These are phyloP conservation scores for Saccharomyces hybrid DNA, from an alignment of 1,139 yeast species.

Conservation along the genomic window DNA sequence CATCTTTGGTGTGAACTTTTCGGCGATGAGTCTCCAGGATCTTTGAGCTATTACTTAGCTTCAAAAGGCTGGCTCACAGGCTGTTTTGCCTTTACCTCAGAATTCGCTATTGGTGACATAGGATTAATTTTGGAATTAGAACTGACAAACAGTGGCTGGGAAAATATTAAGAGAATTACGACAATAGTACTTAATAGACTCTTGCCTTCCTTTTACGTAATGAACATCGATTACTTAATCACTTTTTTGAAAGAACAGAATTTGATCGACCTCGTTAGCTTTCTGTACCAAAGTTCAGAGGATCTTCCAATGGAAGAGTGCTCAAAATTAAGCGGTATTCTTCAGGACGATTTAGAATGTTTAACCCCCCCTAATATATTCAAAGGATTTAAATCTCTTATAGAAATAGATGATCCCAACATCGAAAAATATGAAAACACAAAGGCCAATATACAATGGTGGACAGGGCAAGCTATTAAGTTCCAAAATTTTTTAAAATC, in stretches of 20 bases:
- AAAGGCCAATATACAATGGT: constrained; percentile 31
- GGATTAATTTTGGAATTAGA: constrained; percentile 41
- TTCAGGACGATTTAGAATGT: constrained; percentile 34
- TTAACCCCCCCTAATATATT: constrained; percentile 36
- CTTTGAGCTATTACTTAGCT: constrained; percentile 37
- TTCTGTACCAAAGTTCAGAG: constrained; percentile 35
- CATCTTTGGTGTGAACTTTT: constrained; percentile 49
- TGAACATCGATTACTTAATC: constrained; percentile 30
- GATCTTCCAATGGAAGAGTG: constrained; percentile 42
- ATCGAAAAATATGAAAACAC: constrained; percentile 31
- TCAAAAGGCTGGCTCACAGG: constrained; percentile 32
- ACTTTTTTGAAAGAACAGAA: constrained; percentile 39
- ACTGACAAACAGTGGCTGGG: constrained; percentile 39
- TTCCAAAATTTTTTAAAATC: constrained; percentile 32
- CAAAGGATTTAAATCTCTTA: constrained; percentile 36
- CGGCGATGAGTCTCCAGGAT: constrained; percentile 53
- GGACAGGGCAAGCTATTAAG: constrained; percentile 35
- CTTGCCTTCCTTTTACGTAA: constrained; percentile 18
- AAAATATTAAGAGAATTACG: constrained; percentile 31
- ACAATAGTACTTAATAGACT: constrained; percentile 29
- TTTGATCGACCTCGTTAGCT: constrained; percentile 41
- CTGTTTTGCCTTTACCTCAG: constrained; percentile 38
- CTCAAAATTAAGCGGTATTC: constrained; percentile 30
- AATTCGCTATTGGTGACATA: constrained; percentile 32
- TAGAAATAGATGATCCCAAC: constrained; percentile 17